These are phyloP conservation scores for Saccharomyces cerevisiae DNA, from an alignment of 805 yeast genomes.

Conservation along the genomic window DNA sequence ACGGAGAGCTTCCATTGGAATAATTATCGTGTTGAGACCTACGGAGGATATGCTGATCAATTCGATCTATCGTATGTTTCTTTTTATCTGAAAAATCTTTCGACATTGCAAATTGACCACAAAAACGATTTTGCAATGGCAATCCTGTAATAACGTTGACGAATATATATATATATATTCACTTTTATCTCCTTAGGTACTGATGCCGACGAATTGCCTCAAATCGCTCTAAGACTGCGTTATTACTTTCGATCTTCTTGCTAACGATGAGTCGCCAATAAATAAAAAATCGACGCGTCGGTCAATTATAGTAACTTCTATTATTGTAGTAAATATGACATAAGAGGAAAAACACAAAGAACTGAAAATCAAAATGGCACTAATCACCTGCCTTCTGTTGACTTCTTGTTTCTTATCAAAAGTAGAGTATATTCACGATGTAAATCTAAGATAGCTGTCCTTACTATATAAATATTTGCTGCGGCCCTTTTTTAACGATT, in stretches of 20 bases:
- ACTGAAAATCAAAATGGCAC: not conserved
- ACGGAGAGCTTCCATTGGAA: not conserved
- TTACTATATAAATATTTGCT: not conserved
- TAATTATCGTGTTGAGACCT: not conserved
- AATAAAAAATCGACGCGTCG: not conserved
- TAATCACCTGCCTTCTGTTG: not conserved
- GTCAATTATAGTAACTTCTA: not conserved
- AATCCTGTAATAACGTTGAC: not conserved
- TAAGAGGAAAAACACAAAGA: not conserved
- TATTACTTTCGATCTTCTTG: not conserved
- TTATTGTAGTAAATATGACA: not conserved
- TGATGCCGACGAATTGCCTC: not conserved
- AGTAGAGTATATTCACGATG: not conserved
- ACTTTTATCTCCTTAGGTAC: not conserved
- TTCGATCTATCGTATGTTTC: constrained; percentile 40
- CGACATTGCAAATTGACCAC: not conserved
- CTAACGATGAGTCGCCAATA: not conserved
- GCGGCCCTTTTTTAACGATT: not conserved
- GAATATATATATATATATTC: not conserved
- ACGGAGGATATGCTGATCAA: not conserved
- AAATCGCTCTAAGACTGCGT: not conserved
- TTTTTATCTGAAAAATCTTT: constrained; percentile 14
- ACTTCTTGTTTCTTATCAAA: not conserved
- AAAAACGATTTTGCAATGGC: not conserved
- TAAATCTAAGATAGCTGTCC: not conserved